These are phyloP conservation scores for Phytophthora colocasiae DNA, from an alignment of 352 stramenopile genomes.

Conservation along the genomic window DNA sequence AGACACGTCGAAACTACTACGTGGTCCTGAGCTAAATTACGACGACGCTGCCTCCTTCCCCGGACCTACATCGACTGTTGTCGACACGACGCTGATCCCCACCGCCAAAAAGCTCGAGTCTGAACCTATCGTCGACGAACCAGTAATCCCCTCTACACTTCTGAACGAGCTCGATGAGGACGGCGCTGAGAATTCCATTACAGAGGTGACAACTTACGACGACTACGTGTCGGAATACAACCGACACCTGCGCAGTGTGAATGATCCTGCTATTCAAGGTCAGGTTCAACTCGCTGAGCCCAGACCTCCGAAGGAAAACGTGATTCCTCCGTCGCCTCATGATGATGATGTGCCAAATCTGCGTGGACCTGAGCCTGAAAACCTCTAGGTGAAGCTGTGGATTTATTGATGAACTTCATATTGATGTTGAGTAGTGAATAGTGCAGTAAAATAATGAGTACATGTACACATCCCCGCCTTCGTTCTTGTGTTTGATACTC, in stretches of 20 bases:
- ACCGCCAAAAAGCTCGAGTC: neutral
- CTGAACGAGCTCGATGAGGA: neutral
- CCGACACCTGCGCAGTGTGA: slow-evolving; percentile 5
- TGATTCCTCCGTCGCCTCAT: neutral
- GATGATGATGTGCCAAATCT: neutral
- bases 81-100: neutral
- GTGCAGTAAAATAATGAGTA: neutral
- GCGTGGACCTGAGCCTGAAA: neutral
- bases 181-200: neutral
- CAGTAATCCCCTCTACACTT: neutral
- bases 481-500: too few species aligned
- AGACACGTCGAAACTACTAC: slow-evolving; percentile 2
- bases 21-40: slow-evolving; percentile 9
- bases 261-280: neutral
- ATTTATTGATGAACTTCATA: neutral
- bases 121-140: neutral
- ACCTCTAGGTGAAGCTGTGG: neutral
- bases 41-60: slow-evolving; percentile 6
- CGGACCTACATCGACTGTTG: neutral
- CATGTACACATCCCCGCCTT: too few species aligned
- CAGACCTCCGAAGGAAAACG: neutral
- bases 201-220: neutral
- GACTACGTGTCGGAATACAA: neutral
- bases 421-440: neutral
- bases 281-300: slow-evolving; percentile 8